Percentiles rank a stretch among this genome's conserved stretches.
Evolutionary conservation across 306 rosid genomes (phyloP).

Genomic region (Pyrus bretschneideri): DNA sequence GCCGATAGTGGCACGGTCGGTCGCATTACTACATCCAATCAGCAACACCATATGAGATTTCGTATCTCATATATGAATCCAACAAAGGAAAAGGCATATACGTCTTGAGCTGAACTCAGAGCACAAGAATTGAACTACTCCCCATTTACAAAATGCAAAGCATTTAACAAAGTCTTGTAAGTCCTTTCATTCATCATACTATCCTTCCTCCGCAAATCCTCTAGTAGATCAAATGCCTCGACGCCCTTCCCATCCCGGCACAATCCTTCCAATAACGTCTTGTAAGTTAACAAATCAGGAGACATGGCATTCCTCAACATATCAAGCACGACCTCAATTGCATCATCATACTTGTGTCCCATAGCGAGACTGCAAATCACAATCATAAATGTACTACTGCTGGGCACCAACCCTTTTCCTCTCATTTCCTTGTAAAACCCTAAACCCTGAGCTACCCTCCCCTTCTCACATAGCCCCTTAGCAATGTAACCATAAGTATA

Average conservation of each 20-base stretch:
- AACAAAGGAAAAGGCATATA: constrained; percentile 1
- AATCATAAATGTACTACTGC: constrained; percentile 51
- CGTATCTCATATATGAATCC: background rate
- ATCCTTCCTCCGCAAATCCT: constrained; percentile 63
- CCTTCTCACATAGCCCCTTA: constrained; percentile 87
- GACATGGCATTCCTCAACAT: constrained; percentile 61
- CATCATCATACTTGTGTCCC: constrained; percentile 61
- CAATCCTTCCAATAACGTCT: constrained; percentile 69
- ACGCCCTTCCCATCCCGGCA: constrained; percentile 59
- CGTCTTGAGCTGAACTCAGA: background rate
- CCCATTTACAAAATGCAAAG: constrained; percentile 34
- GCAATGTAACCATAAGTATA: constrained; percentile 69
- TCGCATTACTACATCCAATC: background rate
- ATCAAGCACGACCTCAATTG: constrained; percentile 54
- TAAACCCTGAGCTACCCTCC: constrained; percentile 67
- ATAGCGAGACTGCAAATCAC: constrained; percentile 63
- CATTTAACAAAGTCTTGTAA: constrained; percentile 52
- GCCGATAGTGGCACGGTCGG: background rate
- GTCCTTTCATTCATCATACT: constrained; percentile 36
- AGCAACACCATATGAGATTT: background rate
- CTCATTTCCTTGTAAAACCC: constrained; percentile 75
- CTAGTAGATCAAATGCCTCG: constrained; percentile 62
- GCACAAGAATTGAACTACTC: background rate
- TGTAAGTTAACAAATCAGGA: constrained; percentile 78
- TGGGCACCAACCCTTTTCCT: constrained; percentile 48